Evolutionary conservation across 2,329 filamentous ascomycete genomes (phyloP), one percentile per base, ranked within the genome.

Genomic region (Fonsecaea erecta): DNA sequence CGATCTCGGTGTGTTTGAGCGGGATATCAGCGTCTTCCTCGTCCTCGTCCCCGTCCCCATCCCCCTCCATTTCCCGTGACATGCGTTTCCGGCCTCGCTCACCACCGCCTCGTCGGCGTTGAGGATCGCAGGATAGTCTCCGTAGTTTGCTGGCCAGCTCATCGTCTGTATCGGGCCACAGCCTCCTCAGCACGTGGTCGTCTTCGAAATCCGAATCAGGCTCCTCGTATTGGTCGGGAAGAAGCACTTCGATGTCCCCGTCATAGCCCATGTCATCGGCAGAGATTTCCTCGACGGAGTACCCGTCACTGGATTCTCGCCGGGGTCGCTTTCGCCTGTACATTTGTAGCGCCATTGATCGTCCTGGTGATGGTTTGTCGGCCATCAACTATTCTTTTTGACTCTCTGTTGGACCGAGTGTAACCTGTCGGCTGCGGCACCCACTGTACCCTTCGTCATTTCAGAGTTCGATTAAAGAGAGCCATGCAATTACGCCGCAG

Each of bases 221-320:
- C 54, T 75, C 73, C 51, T 75, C 73, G 51, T 74, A 74, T 52
- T 71, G 66, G 60, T 80, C 80, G 16, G 79, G 79, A 21, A 69
- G 73, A 21, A 80, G 69, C 2, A 77, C 71, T 61, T 76, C 72
- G 12, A 72, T 66, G 58, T 74, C 69, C 5, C 68, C 71, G 61
- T 75, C 70, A 32, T 77, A 76, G 8, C 73, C 73, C 60, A 73
- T 70, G 54, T 75, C 74, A 59, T 74, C 71, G 12, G 65, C 57
- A 11, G 68, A 64, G 24, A 74, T 61, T 52, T 75, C 73, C 56
- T 75, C 73, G 18, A 74, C 57, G 24, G 57, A 70, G 11, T 74
- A 60, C 21, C 70, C 70, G 37, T 69, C 63, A 26, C 68, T 69
- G 40, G 70, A 72, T 32, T 60, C 65, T 68, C 70, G 68, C 57